Percentiles rank a stretch among this genome's conserved stretches.
These are phyloP conservation scores for Prototheca cutis DNA, from an alignment of 163 green algal genomes.

Conservation along the genomic window DNA sequence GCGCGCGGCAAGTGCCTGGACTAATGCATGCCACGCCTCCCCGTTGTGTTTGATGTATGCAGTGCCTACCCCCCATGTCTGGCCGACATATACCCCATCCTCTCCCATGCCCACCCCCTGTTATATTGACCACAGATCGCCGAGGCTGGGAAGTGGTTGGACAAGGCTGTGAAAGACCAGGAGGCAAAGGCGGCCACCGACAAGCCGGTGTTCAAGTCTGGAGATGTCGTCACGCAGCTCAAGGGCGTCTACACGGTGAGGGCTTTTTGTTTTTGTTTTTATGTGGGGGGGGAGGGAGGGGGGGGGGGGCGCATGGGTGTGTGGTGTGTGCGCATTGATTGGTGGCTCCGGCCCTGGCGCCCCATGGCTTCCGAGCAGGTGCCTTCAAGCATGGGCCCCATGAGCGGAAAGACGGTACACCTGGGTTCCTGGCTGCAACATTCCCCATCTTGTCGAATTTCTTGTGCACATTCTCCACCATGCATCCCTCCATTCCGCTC, in stretches of 20 bases:
- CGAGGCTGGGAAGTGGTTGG: conserved; percentile 1
- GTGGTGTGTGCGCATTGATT: too few relatives aligned
- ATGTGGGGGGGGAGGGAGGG: too few relatives aligned
- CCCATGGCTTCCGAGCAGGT: too few relatives aligned
- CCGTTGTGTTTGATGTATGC: background rate
- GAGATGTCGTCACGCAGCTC: conserved; percentile 34
- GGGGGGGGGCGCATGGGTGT: background rate
- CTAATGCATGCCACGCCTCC: background rate
- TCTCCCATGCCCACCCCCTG: background rate
- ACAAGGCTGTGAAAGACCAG: conserved; percentile 62
- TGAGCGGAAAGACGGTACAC: too few relatives aligned
- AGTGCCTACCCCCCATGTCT: background rate
- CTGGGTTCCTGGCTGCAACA: too few relatives aligned
- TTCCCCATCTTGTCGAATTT: too few relatives aligned
- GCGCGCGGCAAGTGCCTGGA: background rate
- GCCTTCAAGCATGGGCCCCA: too few relatives aligned
- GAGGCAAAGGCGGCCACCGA: conserved; percentile 46
- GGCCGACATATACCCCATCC: background rate
- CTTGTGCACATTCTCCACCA: too few relatives aligned
- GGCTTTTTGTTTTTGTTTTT: too few relatives aligned
- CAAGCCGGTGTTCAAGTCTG: conserved; percentile 53
- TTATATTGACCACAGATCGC: background rate
- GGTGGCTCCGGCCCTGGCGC: too few relatives aligned
- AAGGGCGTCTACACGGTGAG: conserved; percentile 11
- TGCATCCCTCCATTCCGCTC: too few relatives aligned